phyloP scores from a whole-genome alignment of 441 rosid genomes.

The Arabidopsis lyrata region DNA sequence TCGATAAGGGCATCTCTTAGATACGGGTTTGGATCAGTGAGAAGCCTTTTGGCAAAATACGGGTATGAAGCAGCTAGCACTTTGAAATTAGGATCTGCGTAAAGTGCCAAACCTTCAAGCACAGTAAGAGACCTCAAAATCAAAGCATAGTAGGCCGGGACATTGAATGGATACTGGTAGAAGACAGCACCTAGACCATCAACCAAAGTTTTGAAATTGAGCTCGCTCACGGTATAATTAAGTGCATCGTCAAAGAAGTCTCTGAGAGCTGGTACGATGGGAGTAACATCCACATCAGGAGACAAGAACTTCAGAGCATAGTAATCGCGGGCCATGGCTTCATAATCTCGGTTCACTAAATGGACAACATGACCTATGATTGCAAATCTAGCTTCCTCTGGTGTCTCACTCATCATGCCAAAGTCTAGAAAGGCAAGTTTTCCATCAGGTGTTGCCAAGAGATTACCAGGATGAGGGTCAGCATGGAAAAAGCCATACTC shows the following conservation, averaged over 20 bases:
- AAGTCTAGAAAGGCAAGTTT: constrained; percentile 98
- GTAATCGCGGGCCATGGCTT: constrained; percentile 98
- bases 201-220: constrained; percentile 90
- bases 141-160: constrained; percentile 94
- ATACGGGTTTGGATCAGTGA: constrained; percentile 97
- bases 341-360: constrained; percentile 96
- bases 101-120: constrained; percentile 94
- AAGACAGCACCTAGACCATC: constrained; percentile 93
- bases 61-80: constrained; percentile 98
- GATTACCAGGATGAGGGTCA: constrained; percentile 99
- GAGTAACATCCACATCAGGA: constrained; percentile 89
- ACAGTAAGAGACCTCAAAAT: constrained; percentile 96
- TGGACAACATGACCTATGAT: constrained; percentile 97
- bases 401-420: constrained; percentile 99
- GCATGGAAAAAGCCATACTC: constrained; percentile 98
- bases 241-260: constrained; percentile 96
- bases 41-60: constrained; percentile 97
- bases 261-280: constrained; percentile 90
- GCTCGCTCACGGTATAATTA: constrained; percentile 88
- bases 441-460: constrained; percentile 94
- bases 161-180: constrained; percentile 90
- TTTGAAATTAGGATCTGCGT: constrained; percentile 95
- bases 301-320: constrained; percentile 87
- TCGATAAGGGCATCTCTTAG: constrained; percentile 96
- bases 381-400: constrained; percentile 95